Evolutionary conservation across 306 rosid species (phyloP).

Genomic region (Lupinus albus): DNA sequence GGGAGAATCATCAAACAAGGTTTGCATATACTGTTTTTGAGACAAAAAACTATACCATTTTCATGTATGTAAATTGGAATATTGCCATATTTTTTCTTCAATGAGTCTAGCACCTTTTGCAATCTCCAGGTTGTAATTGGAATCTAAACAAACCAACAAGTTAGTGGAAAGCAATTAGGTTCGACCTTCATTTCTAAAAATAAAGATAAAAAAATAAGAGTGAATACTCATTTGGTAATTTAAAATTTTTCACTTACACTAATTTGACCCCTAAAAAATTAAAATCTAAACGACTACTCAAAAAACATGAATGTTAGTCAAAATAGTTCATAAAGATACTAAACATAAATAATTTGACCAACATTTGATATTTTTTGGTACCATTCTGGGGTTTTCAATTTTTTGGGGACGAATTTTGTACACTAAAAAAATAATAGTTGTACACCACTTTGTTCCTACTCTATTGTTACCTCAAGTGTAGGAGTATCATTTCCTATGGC

Average conservation of each 20-base stretch:
- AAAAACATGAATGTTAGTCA: too few species aligned
- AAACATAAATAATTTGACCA: too few species aligned
- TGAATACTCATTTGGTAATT: too few species aligned
- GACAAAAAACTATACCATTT: slow-evolving; percentile 45
- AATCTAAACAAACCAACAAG: slow-evolving; percentile 41
- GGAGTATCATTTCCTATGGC: not conserved
- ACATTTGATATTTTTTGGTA: too few species aligned
- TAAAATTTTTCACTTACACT: too few species aligned
- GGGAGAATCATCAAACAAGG: not conserved
- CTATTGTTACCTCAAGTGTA: not conserved
- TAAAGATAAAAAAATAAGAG: too few species aligned
- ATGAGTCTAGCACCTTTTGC: slow-evolving; percentile 37
- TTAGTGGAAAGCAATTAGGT: slow-evolving; percentile 14
- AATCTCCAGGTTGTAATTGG: slow-evolving; percentile 41
- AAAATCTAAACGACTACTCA: too few species aligned
- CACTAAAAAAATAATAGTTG: not conserved
- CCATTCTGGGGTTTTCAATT: too few species aligned
- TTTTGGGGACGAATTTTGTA: too few species aligned
- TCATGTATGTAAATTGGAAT: slow-evolving; percentile 58
- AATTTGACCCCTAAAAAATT: too few species aligned
- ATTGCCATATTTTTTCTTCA: slow-evolving; percentile 50
- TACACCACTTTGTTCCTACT: slow-evolving; percentile 4
- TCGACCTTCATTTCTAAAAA: too few species aligned
- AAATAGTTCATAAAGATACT: too few species aligned
- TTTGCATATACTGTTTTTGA: not conserved